Base-by-base conservation (phyloP, 352 stramenopile genomes). In the Globisporangium irregulare region DNA sequence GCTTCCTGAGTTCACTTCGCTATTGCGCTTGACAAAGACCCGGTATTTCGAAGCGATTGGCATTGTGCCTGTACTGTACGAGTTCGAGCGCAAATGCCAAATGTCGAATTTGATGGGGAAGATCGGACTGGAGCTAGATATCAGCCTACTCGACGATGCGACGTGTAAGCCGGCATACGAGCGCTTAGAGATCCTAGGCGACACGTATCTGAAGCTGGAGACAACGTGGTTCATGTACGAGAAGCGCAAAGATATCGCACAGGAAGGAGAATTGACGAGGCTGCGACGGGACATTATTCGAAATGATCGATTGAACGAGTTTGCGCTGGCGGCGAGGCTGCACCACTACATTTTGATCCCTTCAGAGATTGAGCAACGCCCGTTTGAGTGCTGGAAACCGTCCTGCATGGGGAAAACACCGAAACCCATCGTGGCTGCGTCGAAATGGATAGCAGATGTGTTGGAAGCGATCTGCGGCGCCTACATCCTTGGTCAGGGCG, bases 71-170 rank as follows among this genome's bases (percentile, higher is more conserved):
- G 65, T 96, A 56, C 73, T 96, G 4, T 94, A 94, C 55, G 88
- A 96, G 60, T 96, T 96, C 67, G 88, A 96, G 64, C 84, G 88
- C 67, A 96, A 96, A 66, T 93, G 85, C 50, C 88, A 96, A 66
- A 89, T 96, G 66, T 94, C 88, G 18, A 78, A 86, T n/a, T 73
- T 96, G n/a, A 96, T 96, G 88, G 70, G 48, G 1, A 71, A 82
- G 41, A 92, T 96, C 56, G 86, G 86, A 20, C 36, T 92, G 36
- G 85, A 94, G 51, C 66, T 96, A 0, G 84, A 96, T 41, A 80
- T 92, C 66, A 67, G 69, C n/a, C 72, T 93, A 38, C 70, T 96
- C 41, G 78, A 93, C 56, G 82, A 96, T 48, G 83, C 88, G 14
- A 96, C 88, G 14, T 91, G 85, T n/a, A 94, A 94, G 63, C 86